Evolutionary conservation across 2,329 filamentous ascomycete genomes (phyloP).

Genomic region (Neonectria hederae): DNA sequence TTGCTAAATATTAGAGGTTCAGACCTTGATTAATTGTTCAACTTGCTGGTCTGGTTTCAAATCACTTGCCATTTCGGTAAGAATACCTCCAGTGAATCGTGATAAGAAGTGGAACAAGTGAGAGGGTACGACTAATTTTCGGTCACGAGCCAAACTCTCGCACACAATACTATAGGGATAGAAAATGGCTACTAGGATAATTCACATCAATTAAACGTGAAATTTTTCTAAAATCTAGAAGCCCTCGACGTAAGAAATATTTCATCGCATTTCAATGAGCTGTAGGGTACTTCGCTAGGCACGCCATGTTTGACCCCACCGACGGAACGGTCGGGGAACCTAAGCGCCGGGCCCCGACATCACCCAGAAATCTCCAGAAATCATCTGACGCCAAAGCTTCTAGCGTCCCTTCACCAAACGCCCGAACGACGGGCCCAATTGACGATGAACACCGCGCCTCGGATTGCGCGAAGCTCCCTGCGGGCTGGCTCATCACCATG

Average conservation of each 20-base stretch:
- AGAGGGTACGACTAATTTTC: no score
- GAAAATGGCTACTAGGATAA: no score
- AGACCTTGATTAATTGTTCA: no score
- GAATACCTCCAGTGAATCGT: no score
- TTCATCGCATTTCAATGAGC: not conserved
- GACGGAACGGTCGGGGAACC: conserved; percentile 20
- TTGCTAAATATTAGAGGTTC: no score
- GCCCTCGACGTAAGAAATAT: not conserved
- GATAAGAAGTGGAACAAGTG: no score
- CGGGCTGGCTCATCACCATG: conserved; percentile 43
- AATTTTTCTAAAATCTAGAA: not conserved
- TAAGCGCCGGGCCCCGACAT: conserved; percentile 39
- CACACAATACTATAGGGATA: no score
- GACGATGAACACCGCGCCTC: conserved; percentile 54
- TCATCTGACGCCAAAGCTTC: conserved; percentile 36
- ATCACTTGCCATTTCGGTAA: no score
- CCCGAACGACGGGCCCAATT: conserved; percentile 28
- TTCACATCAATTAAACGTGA: no score
- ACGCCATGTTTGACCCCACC: not conserved
- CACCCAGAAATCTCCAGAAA: conserved; percentile 40
- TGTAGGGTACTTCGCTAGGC: conserved; percentile 1
- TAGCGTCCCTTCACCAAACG: conserved; percentile 21
- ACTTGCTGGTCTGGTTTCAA: no score
- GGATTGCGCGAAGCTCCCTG: conserved; percentile 46
- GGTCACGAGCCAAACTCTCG: no score